phyloP scores from a whole-genome alignment of 139 green algal genomes.

The Astrephomene gubernaculifera region DNA sequence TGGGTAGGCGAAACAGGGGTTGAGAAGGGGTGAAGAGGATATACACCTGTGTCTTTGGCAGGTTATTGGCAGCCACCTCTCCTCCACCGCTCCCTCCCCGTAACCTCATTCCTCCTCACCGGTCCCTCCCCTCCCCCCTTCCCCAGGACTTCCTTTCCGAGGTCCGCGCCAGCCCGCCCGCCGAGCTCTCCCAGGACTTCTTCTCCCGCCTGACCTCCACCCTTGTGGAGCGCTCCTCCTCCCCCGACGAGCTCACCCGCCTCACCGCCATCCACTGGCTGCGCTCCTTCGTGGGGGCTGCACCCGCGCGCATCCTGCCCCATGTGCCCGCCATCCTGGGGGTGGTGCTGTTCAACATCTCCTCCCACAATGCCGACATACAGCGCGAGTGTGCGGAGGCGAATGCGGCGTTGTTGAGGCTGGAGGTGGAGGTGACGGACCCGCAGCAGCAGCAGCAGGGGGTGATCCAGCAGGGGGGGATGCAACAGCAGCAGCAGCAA shows the following conservation, averaged over 20 bases:
- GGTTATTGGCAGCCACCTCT: too few relatives aligned
- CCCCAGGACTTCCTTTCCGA: conserved; percentile 77
- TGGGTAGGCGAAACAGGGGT: not conserved
- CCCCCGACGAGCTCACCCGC: conserved; percentile 80
- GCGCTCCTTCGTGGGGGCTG: conserved; percentile 80
- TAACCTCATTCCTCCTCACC: not conserved
- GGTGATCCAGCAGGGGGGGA: too few relatives aligned
- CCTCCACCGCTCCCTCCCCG: not conserved
- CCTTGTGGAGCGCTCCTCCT: conserved; percentile 59
- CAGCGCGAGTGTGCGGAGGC: conserved; percentile 48
- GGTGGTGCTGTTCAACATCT: conserved; percentile 88
- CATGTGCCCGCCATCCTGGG: conserved; percentile 83
- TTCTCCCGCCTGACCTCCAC: conserved; percentile 62
- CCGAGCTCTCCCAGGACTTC: conserved; percentile 14
- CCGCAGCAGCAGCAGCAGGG: conserved; percentile 29
- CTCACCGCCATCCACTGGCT: conserved; percentile 90
- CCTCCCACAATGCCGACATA: conserved; percentile 67
- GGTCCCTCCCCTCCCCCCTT: not conserved
- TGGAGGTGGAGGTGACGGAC: conserved; percentile 30
- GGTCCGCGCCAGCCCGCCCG: conserved; percentile 44
- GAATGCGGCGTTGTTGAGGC: conserved; percentile 57
- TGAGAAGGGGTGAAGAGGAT: not conserved
- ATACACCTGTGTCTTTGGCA: too few relatives aligned
- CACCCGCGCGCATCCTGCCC: conserved; percentile 68
- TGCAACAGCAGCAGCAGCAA: too few relatives aligned